These are phyloP conservation scores for Lactarius vividus DNA, from an alignment of 768 basidiomycete genomes.

Conservation along the genomic window DNA sequence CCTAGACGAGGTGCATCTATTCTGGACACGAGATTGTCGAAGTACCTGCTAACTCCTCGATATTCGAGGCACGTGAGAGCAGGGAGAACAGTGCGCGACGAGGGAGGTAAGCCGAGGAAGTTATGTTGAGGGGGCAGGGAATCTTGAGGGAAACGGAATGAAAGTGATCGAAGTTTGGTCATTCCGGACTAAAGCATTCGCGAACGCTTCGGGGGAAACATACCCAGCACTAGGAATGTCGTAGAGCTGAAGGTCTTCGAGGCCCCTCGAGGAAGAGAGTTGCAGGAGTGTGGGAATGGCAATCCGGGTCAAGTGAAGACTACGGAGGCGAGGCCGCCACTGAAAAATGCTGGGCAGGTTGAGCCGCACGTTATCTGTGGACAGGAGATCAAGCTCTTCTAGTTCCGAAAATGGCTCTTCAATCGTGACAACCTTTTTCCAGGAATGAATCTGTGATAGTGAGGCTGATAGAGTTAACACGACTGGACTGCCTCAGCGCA, in stretches of 20 bases:
- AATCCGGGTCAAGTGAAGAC: not conserved
- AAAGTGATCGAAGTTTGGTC: not conserved
- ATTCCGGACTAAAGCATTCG: not conserved
- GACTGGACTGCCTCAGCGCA: not conserved
- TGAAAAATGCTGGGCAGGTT: not conserved
- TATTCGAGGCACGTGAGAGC: not conserved
- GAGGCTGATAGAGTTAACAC: not conserved
- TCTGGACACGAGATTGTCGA: not conserved
- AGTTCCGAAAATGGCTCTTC: not conserved
- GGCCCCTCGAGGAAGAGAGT: not conserved
- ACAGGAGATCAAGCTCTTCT: not conserved
- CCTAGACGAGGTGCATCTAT: not conserved
- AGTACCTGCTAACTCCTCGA: not conserved
- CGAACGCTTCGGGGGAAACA: not conserved
- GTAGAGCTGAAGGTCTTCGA: not conserved
- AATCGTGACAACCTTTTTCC: not conserved
- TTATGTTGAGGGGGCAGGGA: not conserved
- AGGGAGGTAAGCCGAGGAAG: not conserved
- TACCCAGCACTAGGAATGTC: not conserved
- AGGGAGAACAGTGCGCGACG: not conserved
- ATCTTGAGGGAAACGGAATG: not conserved
- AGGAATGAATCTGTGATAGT: not conserved
- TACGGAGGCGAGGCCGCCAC: not conserved
- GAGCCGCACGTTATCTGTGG: not conserved
- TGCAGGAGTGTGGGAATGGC: not conserved